A percentile compares a stretch with the other conserved stretches of the same genome.
Conservation (phyloP, 2,329 filamentous ascomycete species). For the Xylariaceae sp. region DNA sequence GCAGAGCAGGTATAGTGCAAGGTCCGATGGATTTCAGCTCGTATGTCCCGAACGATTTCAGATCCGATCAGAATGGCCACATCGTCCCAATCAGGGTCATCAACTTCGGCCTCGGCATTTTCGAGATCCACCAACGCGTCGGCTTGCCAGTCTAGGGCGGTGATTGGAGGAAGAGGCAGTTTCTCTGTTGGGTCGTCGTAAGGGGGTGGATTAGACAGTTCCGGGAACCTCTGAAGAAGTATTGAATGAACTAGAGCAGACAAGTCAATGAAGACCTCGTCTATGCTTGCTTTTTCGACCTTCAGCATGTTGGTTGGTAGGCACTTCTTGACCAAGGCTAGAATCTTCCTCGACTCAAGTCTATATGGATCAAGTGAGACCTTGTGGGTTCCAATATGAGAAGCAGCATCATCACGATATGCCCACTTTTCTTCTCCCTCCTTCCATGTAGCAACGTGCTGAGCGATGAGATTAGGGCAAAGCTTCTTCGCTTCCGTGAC, state of each 20-base stretch:
- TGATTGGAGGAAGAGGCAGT: slow-evolving; percentile 72
- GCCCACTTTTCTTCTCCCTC: slow-evolving; percentile 92
- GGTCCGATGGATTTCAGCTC: slow-evolving; percentile 70
- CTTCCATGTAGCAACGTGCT: slow-evolving; percentile 95
- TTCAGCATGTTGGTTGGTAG: slow-evolving; percentile 71
- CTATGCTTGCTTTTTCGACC: slow-evolving; percentile 92
- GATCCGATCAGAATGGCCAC: slow-evolving; percentile 85
- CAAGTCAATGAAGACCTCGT: slow-evolving; percentile 94
- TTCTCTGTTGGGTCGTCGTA: slow-evolving; percentile 75
- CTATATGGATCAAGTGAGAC: slow-evolving; percentile 94
- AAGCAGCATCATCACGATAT: slow-evolving; percentile 81
- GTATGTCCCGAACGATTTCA: slow-evolving; percentile 82
- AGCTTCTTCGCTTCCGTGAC: slow-evolving; percentile 83
- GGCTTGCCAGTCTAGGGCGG: slow-evolving; percentile 80
- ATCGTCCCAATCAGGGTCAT: slow-evolving; percentile 96
- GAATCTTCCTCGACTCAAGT: slow-evolving; percentile 80
- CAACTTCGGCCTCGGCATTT: slow-evolving; percentile 71
- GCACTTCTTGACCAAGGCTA: slow-evolving; percentile 77
- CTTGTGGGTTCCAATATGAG: slow-evolving; percentile 86
- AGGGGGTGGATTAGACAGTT: slow-evolving; percentile 70
- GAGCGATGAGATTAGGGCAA: slow-evolving; percentile 82
- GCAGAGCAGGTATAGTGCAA: slow-evolving; percentile 91
- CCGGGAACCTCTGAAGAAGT: slow-evolving; percentile 77
- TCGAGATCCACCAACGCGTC: slow-evolving; percentile 85
- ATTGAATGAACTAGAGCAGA: slow-evolving; percentile 82